A percentile compares a stretch with the other conserved stretches of the same genome.
Evolutionary conservation across 164 flowering plant genomes (phyloP).

Genomic region (Piper betle): DNA sequence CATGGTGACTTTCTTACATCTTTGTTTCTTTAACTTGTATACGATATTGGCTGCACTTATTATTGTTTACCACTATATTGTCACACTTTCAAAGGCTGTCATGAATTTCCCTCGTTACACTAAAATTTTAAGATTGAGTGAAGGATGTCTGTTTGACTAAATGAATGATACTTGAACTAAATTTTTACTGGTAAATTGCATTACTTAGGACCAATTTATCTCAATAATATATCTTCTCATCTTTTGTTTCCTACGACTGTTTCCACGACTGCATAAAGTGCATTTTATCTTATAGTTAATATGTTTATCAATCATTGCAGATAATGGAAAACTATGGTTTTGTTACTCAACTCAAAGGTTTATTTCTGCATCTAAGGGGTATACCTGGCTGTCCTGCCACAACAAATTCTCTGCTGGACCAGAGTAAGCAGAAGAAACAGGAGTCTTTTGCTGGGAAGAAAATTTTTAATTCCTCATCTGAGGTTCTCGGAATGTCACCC

Average conservation of each 20-base stretch:
- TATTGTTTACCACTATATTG: background rate
- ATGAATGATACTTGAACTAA: no score
- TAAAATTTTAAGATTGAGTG: no score
- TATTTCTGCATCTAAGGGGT: slow-evolving; percentile 53
- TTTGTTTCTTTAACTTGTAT: background rate
- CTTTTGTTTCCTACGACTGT: no score
- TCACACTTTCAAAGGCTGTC: background rate
- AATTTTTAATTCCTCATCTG: slow-evolving; percentile 7
- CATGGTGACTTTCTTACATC: slow-evolving; percentile 28
- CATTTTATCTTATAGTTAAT: no score
- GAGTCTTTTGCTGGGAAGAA: slow-evolving; percentile 15
- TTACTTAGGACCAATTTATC: no score
- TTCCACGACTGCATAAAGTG: no score
- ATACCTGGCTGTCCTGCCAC: slow-evolving; percentile 41
- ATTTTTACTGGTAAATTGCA: no score
- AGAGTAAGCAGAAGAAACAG: slow-evolving; percentile 13
- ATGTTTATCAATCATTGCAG: slow-evolving; percentile 28
- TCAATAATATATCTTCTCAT: no score
- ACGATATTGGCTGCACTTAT: background rate
- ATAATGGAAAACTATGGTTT: slow-evolving; percentile 59
- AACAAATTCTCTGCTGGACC: slow-evolving; percentile 19
- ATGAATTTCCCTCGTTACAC: background rate
- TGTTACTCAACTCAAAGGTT: slow-evolving; percentile 48
- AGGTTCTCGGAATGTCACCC: slow-evolving; percentile 10
- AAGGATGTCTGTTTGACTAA: no score